These are phyloP conservation scores for thale cress (Arabidopsis thaliana) DNA, from an alignment of 345 rosid genomes.

Conservation along the genomic window TAIR10.1 NC_003071.7:8806001-8806500, in stretches of 20 bases:
- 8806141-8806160: conserved; percentile 78
- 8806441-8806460: conserved; percentile 98
- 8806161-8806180: conserved; percentile 46
- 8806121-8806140: conserved; percentile 89
- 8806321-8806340: conserved; percentile 56
- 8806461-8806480: conserved; percentile 95
- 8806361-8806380: neutral
- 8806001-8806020: neutral
- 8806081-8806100: conserved; percentile 93
- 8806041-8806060: conserved; percentile 87
- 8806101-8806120: conserved; percentile 89
- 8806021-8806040: neutral
- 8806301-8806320: conserved; percentile 97
- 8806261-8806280: conserved; percentile 97
- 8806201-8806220: neutral
- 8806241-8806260: conserved; percentile 56
- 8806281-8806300: conserved; percentile 98
- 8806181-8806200: neutral
- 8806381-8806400: neutral
- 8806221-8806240: neutral
- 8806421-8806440: conserved; percentile 92
- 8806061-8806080: conserved; percentile 99
- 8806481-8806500: conserved; percentile 95
- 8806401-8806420: conserved; percentile 59
- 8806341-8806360: neutral